phyloP scores from a whole-genome alignment of 2,329 filamentous ascomycete species.

The Sporothrix phasma region DNA sequence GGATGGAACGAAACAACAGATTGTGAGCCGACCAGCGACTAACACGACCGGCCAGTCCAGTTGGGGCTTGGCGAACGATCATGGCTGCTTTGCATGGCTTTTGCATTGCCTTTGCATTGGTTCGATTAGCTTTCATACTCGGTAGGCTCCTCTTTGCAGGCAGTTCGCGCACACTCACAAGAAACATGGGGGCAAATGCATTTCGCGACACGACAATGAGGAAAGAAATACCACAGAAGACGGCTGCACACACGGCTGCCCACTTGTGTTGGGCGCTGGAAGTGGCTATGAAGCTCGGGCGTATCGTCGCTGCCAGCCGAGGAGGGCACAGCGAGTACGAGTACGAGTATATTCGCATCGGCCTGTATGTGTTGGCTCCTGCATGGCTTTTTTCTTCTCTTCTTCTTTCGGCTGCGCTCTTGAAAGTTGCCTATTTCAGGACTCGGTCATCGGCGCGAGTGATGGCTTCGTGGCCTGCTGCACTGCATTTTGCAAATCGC shows the following conservation, averaged over 20 bases:
- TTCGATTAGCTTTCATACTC: too few species aligned
- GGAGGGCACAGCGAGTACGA: too few species aligned
- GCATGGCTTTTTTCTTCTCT: not conserved
- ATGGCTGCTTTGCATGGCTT: not conserved
- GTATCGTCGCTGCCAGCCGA: not conserved
- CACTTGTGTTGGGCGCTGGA: not conserved
- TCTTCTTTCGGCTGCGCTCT: not conserved
- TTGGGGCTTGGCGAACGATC: not conserved
- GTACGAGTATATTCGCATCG: too few species aligned
- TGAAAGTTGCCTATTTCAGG: not conserved
- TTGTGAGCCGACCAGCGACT: too few species aligned
- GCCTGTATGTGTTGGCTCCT: not conserved
- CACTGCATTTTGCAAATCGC: too few species aligned
- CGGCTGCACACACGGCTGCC: too few species aligned
- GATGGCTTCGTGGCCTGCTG: not conserved
- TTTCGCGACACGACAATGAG: not conserved
- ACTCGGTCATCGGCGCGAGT: slow-evolving; percentile 6
- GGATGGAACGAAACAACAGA: not conserved
- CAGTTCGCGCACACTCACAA: not conserved
- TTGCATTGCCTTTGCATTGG: not conserved
- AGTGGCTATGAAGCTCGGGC: not conserved
- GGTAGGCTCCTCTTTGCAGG: too few species aligned
- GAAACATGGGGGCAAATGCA: not conserved
- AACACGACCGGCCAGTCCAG: not conserved
- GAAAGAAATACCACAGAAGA: not conserved